Base-by-base conservation (phyloP, 768 basidiomycete species). In the Asterophora parasitica region DNA sequence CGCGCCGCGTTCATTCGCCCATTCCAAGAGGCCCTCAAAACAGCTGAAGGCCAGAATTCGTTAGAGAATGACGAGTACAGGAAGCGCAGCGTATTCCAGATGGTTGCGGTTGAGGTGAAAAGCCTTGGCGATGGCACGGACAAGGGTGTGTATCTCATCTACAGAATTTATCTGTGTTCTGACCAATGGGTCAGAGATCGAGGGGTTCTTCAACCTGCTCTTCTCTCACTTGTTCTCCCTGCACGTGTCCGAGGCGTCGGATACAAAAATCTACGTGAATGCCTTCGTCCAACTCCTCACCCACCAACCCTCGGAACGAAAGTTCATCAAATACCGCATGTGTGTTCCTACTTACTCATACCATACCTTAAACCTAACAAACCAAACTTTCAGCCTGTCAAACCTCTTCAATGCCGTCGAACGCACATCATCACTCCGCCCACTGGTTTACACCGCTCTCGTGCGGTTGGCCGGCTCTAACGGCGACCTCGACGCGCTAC, bases 161-260 rank as follows among this genome's bases (percentile, higher is more conserved):
- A 34, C 44, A 2, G 33, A 39, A 35, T 44, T 43, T 38, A 26
- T 20, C 42, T 10, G 16, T 52, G 16, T 52, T 37, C 35, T 52
- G 12, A 37, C 17, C 30, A 17, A 40, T 12, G 26, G 27, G 16
- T 17, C 61, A 88, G 85, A 92, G 68, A 81, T 82, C 53, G 88
- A 92, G 68, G 90, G 90, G 15, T 92, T 91, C 65, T 92, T 90
- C 74, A 91, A 91, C 65, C 74, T 92, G 28, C 61, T 92, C 35
- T 85, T 79, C 58, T 77, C 88, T 2, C 87, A 91, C 67, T 60
- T 90, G 32, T 75, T 87, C 53, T 65, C 75, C 8, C 67, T 87
- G 19, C 83, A 79, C 65, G 65, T 79, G 6, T 51, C 67, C 39
- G 74, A 79, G 47, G 75, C 81, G 4, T 61, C 77, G 13, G 81